Base-by-base conservation (phyloP, 345 rosid genomes). In the Eucalyptus cloeziana region DNA sequence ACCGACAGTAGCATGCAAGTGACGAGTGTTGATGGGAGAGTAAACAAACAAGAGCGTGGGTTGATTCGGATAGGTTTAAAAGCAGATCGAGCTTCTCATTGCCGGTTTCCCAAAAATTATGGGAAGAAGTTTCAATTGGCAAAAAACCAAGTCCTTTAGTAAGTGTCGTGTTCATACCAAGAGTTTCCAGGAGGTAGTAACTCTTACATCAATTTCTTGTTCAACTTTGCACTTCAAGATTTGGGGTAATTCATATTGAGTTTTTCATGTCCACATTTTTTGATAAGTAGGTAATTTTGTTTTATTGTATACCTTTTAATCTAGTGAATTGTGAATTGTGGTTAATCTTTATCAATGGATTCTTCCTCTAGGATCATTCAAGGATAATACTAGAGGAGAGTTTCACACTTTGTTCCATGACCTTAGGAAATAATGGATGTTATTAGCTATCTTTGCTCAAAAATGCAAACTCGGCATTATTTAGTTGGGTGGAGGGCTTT, bases 181-280 rank as follows among this genome's bases (percentile, higher is more conserved):
- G 94, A 93, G 85, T 91, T 89, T 89, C 88, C 97, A 92, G 96
- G 98, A 76, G 83, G 83, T 76, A 76, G 83, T 76, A 96, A 87
- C 11, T 86, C 22, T 87, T 79, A 15, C 37, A 49, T 31, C 4
- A 2, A 86, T n/a, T 86, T 47, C 4, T 80, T 10, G 15, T 58
- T 87, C 24, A 14, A 31, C 14, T 50, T 50, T 12, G 25, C 24
- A 27, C 25, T 11, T 24, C 30, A 76, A 33, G 80, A 54, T 86
- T 7, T 33, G n/a, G 40, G 67, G 60, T 31, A 62, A 22, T 86
- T 51, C 87, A 50, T 86, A 21, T 56, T 56, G 54, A 86, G 58
- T 15, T 43, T 86, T 86, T 51, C 12, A 22, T 52, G 81, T 71
- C 81, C 81, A 33, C 45, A 71, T 33, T 21, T 19, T 71, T 8